Evolutionary conservation across 257 asterid species (phyloP).

Genomic region (Solanum phureja): DNA sequence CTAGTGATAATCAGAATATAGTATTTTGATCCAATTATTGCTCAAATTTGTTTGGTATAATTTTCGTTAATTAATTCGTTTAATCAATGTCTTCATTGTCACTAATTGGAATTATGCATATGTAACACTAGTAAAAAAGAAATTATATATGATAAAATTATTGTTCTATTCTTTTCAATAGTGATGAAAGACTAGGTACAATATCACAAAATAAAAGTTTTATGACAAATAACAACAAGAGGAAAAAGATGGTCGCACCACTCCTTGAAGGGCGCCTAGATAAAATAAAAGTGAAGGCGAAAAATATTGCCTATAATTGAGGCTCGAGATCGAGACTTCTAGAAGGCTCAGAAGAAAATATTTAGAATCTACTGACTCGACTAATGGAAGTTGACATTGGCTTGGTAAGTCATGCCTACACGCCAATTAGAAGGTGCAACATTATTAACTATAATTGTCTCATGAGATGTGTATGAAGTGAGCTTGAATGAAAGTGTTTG

Average conservation of each 20-base stretch:
- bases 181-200: background rate
- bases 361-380: background rate
- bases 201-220: background rate
- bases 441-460: slow-evolving; percentile 41
- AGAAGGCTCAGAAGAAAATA: background rate
- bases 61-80: background rate
- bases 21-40: background rate
- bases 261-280: background rate
- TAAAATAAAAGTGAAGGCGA: background rate
- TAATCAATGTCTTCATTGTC: background rate
- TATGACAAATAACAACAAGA: background rate
- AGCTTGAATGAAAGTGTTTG: slow-evolving; percentile 63
- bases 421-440: slow-evolving; percentile 68
- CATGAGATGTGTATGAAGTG: slow-evolving; percentile 46
- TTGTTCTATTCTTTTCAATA: background rate
- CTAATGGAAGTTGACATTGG: slow-evolving; percentile 43
- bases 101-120: background rate
- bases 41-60: background rate
- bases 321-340: background rate
- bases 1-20: background rate
- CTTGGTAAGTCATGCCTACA: slow-evolving; percentile 40
- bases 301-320: background rate
- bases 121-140: background rate
- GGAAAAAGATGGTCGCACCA: background rate
- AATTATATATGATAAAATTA: background rate